A percentile compares a stretch with the other conserved stretches of the same genome.
phyloP scores from a whole-genome alignment of 306 rosid species.

The Sphenostylis stenocarpa region DNA sequence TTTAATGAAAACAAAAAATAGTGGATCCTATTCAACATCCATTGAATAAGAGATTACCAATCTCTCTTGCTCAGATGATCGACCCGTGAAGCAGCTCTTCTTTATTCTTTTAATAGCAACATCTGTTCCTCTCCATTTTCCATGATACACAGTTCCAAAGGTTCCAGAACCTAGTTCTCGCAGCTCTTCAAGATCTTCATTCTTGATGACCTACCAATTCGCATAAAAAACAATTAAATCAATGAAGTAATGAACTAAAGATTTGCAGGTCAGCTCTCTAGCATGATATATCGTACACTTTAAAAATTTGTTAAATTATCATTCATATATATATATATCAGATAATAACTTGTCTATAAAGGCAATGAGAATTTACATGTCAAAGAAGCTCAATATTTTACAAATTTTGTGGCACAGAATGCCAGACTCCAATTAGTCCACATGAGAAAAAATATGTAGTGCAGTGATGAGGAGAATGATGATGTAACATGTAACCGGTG shows the following conservation, averaged over 20 bases:
- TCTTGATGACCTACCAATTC: slow-evolving; percentile 66
- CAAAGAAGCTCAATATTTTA: not conserved
- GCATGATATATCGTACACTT: slow-evolving; percentile 6
- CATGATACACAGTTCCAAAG: slow-evolving; percentile 95
- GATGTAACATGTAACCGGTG: not conserved
- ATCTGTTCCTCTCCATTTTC: slow-evolving; percentile 95
- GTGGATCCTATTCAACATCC: not conserved
- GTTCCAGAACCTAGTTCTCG: slow-evolving; percentile 90
- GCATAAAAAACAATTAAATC: slow-evolving; percentile 40
- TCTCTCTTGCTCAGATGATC: slow-evolving; percentile 94
- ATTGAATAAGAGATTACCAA: slow-evolving; percentile 54
- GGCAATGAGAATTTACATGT: not conserved
- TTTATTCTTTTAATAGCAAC: slow-evolving; percentile 95
- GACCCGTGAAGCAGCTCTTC: slow-evolving; percentile 87
- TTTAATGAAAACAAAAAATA: slow-evolving; percentile 12
- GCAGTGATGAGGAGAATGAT: not conserved
- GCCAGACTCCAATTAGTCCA: not conserved
- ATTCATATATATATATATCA: slow-evolving; percentile 7
- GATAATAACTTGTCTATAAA: not conserved
- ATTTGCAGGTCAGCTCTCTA: not conserved
- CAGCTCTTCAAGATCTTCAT: slow-evolving; percentile 92
- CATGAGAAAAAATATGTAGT: not conserved
- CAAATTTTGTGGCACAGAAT: not conserved
- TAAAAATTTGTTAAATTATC: not conserved
- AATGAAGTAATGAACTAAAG: slow-evolving; percentile 10